These are phyloP conservation scores for Cucumis hystrix DNA, from an alignment of 306 rosid species.

Conservation along the genomic window DNA sequence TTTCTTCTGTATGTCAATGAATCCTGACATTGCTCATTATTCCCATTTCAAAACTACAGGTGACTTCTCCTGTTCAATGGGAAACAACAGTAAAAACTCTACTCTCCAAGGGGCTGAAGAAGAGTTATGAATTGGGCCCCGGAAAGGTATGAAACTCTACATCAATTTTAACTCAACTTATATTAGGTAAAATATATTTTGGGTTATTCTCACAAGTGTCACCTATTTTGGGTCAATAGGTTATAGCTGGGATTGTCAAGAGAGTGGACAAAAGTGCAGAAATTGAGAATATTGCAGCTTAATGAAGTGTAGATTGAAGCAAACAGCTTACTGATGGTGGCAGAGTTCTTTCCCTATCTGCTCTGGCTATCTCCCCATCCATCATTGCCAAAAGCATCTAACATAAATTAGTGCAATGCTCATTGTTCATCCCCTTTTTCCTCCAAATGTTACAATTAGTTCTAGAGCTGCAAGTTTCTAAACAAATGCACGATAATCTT, in stretches of 20 bases:
- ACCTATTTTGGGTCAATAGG: slow-evolving; percentile 29
- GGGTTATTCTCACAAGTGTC: not conserved
- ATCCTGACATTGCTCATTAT: not conserved
- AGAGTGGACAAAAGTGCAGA: slow-evolving; percentile 74
- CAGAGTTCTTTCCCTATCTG: not conserved
- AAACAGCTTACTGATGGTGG: not conserved
- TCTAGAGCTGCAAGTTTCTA: not conserved
- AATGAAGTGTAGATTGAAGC: slow-evolving; percentile 12
- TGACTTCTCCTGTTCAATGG: slow-evolving; percentile 98
- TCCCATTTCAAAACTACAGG: slow-evolving; percentile 32
- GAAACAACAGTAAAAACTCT: slow-evolving; percentile 90
- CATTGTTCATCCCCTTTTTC: not conserved
- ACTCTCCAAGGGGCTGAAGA: slow-evolving; percentile 62
- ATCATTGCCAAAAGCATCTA: not conserved
- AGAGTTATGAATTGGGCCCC: slow-evolving; percentile 87
- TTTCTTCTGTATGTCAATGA: not conserved
- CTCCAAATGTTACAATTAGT: not conserved
- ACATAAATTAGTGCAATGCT: not conserved
- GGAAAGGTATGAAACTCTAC: slow-evolving; percentile 60
- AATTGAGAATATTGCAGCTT: slow-evolving; percentile 66
- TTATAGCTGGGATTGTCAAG: slow-evolving; percentile 84
- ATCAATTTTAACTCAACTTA: not conserved
- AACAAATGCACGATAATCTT: not conserved
- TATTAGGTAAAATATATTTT: not conserved
- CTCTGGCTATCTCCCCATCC: not conserved